These are phyloP conservation scores for Periconia sp. DNA, from an alignment of 2,329 filamentous ascomycete species.

Conservation along the genomic window DNA sequence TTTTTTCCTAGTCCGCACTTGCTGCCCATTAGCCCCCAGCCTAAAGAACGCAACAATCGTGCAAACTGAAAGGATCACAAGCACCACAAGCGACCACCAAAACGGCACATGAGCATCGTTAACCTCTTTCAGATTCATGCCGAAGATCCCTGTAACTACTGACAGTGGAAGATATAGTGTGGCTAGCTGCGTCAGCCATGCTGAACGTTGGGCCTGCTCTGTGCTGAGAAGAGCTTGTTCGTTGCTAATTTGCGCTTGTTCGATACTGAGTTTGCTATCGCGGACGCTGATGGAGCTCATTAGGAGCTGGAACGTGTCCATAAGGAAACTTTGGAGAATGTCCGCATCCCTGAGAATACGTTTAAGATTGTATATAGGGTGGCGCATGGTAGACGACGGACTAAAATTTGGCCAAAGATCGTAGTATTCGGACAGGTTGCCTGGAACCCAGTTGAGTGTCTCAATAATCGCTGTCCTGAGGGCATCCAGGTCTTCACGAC, in stretches of 20 bases:
- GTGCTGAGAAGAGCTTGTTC: too few species aligned
- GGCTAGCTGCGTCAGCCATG: constrained; percentile 7
- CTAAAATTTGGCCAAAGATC: background rate
- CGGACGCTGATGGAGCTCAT: constrained; percentile 25
- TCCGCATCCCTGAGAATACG: constrained; percentile 9
- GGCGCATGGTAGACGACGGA: too few species aligned
- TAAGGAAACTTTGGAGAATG: constrained; percentile 20
- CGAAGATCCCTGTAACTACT: constrained; percentile 6
- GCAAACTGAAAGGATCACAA: background rate
- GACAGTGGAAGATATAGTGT: constrained; percentile 6
- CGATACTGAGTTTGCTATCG: constrained; percentile 18
- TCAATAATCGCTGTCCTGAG: background rate
- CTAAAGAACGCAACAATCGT: too few species aligned
- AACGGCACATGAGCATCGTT: background rate
- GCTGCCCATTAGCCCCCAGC: too few species aligned
- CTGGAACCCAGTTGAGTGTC: background rate
- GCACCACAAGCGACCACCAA: constrained; percentile 6
- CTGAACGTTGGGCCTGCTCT: background rate
- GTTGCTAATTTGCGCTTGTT: constrained; percentile 17
- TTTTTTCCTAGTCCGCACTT: too few species aligned
- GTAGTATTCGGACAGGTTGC: background rate
- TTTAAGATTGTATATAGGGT: background rate
- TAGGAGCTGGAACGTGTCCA: constrained; percentile 27
- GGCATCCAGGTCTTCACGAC: constrained; percentile 1
- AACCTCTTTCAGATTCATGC: constrained; percentile 7